Evolutionary conservation across 495 filamentous ascomycete genomes (phyloP).

Genomic region (Umbilicaria muhlenbergii): DNA sequence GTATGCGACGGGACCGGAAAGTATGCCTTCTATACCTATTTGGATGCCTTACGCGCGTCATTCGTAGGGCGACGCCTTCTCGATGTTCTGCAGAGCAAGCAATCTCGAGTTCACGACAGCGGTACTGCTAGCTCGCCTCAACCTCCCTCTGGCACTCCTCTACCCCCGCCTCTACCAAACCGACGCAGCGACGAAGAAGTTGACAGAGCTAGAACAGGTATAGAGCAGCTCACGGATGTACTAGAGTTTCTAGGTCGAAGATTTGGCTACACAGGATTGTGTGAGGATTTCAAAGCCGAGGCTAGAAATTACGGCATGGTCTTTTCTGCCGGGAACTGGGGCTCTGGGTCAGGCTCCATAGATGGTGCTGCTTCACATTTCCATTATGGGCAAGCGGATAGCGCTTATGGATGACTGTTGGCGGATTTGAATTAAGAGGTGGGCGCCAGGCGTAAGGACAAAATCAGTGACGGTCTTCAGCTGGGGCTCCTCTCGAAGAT

Average conservation of each 20-base stretch:
- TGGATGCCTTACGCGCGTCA: slow-evolving; percentile 55
- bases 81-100: slow-evolving; percentile 42
- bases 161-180: background rate
- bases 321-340: no score
- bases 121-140: background rate
- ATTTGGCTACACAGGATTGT: background rate
- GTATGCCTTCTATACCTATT: slow-evolving; percentile 49
- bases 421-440: no score
- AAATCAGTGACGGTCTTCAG: no score
- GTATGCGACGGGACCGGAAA: slow-evolving; percentile 34
- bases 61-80: slow-evolving; percentile 58
- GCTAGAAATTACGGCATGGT: no score
- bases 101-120: slow-evolving; percentile 24
- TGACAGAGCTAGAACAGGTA: slow-evolving; percentile 1
- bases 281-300: background rate
- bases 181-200: background rate
- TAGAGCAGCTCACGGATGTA: background rate
- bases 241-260: background rate
- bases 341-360: no score
- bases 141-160: background rate
- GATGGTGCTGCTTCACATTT: no score
- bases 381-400: no score
- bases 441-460: no score
- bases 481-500: no score
- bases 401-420: no score